Percentiles rank a stretch among this genome's conserved stretches.
Conservation (phyloP, 495 filamentous ascomycete genomes). For the Aspergillus affinis region DNA sequence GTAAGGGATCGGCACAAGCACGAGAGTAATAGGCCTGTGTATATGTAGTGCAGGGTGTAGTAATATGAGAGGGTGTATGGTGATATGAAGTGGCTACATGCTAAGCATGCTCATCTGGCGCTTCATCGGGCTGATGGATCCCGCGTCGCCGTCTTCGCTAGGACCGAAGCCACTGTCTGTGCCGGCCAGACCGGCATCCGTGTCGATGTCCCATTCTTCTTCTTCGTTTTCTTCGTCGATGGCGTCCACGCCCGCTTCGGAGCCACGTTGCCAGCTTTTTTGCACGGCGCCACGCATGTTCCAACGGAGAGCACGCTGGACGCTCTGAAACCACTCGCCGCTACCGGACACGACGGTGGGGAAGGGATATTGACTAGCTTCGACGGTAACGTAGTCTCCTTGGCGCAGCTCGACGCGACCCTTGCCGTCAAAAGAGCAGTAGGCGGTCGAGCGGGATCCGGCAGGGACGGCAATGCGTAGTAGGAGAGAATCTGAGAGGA, state of each 20-base stretch:
- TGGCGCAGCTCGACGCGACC: slow-evolving; percentile 85
- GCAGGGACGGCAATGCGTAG: slow-evolving; percentile 84
- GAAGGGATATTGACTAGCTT: slow-evolving; percentile 92
- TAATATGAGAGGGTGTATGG: slow-evolving; percentile 29
- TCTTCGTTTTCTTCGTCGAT: slow-evolving; percentile 42
- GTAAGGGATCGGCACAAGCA: not conserved
- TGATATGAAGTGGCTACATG: slow-evolving; percentile 39
- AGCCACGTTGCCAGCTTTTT: slow-evolving; percentile 66
- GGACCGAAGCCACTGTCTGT: slow-evolving; percentile 51
- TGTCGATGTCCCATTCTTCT: slow-evolving; percentile 72
- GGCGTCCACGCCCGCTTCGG: slow-evolving; percentile 28
- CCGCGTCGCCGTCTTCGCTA: slow-evolving; percentile 63
- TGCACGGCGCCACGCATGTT: slow-evolving; percentile 84
- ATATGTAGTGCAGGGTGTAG: no score
- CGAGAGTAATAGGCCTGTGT: not conserved
- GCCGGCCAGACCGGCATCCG: slow-evolving; percentile 60
- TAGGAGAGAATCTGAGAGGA: slow-evolving; percentile 93
- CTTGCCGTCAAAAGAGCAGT: slow-evolving; percentile 96
- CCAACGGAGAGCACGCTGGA: slow-evolving; percentile 88
- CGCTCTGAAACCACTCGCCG: slow-evolving; percentile 92
- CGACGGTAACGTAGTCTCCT: slow-evolving; percentile 92
- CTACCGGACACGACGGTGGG: slow-evolving; percentile 78
- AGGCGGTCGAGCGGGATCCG: slow-evolving; percentile 83
- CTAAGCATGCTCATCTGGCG: slow-evolving; percentile 65
- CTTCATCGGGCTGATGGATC: slow-evolving; percentile 62